Evolutionary conservation across 768 basidiomycete genomes (phyloP), one percentile per base, ranked within the genome.

Genomic region (Lepiota brunneoincarnata): DNA sequence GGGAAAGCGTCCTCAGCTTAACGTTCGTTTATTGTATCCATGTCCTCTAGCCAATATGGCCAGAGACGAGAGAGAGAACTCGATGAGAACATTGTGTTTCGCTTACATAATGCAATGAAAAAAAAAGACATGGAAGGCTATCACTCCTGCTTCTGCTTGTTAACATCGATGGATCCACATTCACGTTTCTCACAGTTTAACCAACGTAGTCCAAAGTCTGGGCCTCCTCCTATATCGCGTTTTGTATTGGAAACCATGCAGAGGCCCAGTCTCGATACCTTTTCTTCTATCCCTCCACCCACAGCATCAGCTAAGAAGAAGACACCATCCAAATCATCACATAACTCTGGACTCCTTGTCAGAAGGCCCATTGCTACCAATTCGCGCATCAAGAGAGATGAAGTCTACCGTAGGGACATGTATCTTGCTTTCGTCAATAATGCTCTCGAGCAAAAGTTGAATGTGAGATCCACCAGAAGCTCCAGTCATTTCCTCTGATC

Each of bases 341-440:
- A 65, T 56, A 64, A 36, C 60, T 67, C 59, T 55, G 58, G 65
- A 18, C 58, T 62, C 43, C 58, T 72, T 4, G 58, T 72, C 23
- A 63, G 66, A 36, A 72, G 90, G 18, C 89, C 84, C 9, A 89
- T 91, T 59, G 86, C 82, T 17, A 89, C 89, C 12, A 93, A 91
- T 64, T 85, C 89, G 0, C 76, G 90, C 40, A 74, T 92, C 17
- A 89, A 85, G 62, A 81, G 87, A 64, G 88, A 86, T 65, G 88
- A 91, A 61, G 80, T 82, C 58, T 82, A 86, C 55, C 79, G 83
- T 60, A 86, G 85, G 64, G 88, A 89, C 62, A 89, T 95, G 84
- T 90, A 90, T 64, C 78, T 93, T 11, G 82, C 86, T 0, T 93
- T 89, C 56, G 82, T 95, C 23, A 83, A 84, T 60, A 89, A 91